Conservation (phyloP, 108 stramenopile genomes). For the Bacterosira constricta region DNA sequence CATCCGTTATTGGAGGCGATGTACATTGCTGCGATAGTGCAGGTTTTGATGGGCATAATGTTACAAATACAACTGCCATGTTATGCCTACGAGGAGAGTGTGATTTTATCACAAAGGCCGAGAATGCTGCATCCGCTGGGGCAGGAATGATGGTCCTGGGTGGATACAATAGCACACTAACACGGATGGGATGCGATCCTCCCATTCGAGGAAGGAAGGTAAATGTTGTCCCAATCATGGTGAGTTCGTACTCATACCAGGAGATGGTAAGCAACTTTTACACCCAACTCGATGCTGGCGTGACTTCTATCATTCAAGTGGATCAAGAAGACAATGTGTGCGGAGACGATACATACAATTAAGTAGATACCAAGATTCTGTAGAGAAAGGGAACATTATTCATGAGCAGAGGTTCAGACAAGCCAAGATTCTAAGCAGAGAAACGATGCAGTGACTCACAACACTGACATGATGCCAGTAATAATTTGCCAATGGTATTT, state of each 20-base stretch:
- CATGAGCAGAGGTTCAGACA: no score
- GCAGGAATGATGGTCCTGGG: conserved; percentile 33
- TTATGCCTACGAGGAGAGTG: conserved; percentile 35
- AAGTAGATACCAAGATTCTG: no score
- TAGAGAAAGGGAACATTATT: no score
- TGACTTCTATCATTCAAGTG: no score
- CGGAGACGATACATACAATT: no score
- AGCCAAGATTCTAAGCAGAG: no score
- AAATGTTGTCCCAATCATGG: conserved; percentile 8
- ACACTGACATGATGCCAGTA: no score
- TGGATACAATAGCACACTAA: conserved; percentile 17
- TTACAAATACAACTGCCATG: background rate
- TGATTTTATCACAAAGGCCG: conserved; percentile 38
- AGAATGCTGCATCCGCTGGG: conserved; percentile 22
- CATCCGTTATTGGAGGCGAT: conserved; percentile 20
- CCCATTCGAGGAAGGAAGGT: conserved; percentile 11
- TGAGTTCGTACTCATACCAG: background rate
- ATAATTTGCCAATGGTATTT: no score
- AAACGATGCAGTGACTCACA: no score
- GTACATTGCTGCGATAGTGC: conserved; percentile 5
- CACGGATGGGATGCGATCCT: conserved; percentile 26
- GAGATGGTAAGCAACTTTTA: conserved; percentile 6
- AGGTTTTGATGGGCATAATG: conserved; percentile 4
- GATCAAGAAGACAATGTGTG: no score
- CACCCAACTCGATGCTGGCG: conserved; percentile 3